Conservation (phyloP, 257 asterid genomes). For the Handroanthus guayacan region DNA sequence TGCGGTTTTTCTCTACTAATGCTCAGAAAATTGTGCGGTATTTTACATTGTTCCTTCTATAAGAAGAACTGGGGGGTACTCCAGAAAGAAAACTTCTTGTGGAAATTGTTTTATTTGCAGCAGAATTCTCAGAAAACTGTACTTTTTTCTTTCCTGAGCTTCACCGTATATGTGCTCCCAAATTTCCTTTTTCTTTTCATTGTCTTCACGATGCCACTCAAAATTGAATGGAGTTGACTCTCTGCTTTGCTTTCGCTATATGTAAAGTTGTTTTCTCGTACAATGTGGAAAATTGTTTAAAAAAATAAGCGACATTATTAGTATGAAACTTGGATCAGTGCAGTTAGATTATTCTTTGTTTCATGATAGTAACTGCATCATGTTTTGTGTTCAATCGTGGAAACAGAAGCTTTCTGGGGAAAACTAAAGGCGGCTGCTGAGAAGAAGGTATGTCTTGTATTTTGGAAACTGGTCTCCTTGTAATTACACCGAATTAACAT, state of each 20-base stretch:
- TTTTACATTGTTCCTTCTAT: conserved; percentile 13
- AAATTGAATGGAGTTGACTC: neutral
- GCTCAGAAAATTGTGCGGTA: neutral
- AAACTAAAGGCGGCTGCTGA: conserved; percentile 73
- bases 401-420: conserved; percentile 77
- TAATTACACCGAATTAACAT: conserved; percentile 23
- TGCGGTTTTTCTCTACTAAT: neutral
- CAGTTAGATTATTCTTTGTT: conserved; percentile 21
- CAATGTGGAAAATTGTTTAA: neutral
- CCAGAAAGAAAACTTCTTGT: neutral
- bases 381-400: conserved; percentile 35
- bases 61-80: neutral
- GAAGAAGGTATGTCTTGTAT: conserved; percentile 60
- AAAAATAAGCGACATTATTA: conserved; percentile 16
- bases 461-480: conserved; percentile 19
- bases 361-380: conserved; percentile 31
- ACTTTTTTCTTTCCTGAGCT: neutral
- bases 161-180: neutral
- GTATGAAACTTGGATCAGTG: conserved; percentile 9
- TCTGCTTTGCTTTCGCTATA: neutral
- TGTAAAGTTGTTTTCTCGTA: neutral
- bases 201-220: conserved; percentile 4
- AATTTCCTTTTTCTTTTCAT: neutral
- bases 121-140: neutral
- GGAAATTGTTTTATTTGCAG: neutral